A percentile compares a stretch with the other conserved stretches of the same genome.
phyloP scores from a whole-genome alignment of 1,284 basidiomycete species.

The Ustilago tritici region DNA sequence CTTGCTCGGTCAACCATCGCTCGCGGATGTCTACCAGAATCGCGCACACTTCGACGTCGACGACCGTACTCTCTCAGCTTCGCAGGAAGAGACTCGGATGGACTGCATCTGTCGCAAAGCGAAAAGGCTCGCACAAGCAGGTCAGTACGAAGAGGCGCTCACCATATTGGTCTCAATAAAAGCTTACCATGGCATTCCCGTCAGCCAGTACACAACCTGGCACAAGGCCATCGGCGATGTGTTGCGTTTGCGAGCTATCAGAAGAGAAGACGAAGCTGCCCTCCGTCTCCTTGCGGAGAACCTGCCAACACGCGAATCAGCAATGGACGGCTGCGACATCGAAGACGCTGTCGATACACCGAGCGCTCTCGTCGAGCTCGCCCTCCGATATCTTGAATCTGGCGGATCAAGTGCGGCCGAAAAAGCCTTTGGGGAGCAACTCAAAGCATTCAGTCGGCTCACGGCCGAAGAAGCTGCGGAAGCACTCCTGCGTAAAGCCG shows the following conservation, averaged over 20 bases:
- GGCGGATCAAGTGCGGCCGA: constrained; percentile 19
- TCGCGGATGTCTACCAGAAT: constrained; percentile 33
- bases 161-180: constrained; percentile 23
- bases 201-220: constrained; percentile 36
- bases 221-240: constrained; percentile 24
- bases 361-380: constrained; percentile 30
- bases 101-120: constrained; percentile 28
- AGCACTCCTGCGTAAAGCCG: constrained; percentile 31
- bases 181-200: constrained; percentile 26
- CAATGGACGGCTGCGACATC: constrained; percentile 14
- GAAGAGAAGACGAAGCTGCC: constrained; percentile 28
- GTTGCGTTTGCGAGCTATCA: constrained; percentile 32
- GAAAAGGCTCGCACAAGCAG: constrained; percentile 22
- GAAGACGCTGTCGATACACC: constrained; percentile 44
- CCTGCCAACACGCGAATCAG: constrained; percentile 6
- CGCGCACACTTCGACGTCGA: background rate
- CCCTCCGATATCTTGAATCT: constrained; percentile 34
- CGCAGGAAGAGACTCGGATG: constrained; percentile 29
- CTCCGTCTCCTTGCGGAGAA: constrained; percentile 19
- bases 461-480: constrained; percentile 33
- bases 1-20: constrained; percentile 20
- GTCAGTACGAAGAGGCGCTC: constrained; percentile 43
- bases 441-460: constrained; percentile 23
- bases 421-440: constrained; percentile 19
- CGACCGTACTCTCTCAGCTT: background rate